phyloP scores from a whole-genome alignment of 331 rosid species.

The Phaseolus coccineus region DNA sequence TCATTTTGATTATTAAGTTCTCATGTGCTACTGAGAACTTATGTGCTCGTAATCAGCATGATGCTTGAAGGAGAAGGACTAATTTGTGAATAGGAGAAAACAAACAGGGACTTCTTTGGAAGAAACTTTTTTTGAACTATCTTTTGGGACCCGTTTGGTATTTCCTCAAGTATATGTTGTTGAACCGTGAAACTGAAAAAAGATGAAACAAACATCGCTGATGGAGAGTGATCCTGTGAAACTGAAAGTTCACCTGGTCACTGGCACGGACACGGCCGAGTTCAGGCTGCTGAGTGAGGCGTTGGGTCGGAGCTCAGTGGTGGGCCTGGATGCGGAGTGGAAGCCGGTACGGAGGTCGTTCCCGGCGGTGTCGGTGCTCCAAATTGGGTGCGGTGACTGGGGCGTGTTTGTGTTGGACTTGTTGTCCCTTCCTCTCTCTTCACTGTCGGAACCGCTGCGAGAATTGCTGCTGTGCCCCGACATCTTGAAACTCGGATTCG shows the following conservation, averaged over 20 bases:
- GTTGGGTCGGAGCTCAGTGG: conserved; percentile 62
- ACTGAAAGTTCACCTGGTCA: conserved; percentile 60
- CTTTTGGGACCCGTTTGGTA: no score
- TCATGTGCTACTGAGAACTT: no score
- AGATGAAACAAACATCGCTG: no score
- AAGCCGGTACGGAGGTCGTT: conserved; percentile 67
- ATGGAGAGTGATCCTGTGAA: conserved; percentile 55
- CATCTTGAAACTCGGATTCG: conserved; percentile 80
- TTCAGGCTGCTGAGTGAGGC: conserved; percentile 59
- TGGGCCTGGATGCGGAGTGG: conserved; percentile 97
- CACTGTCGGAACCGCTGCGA: conserved; percentile 66
- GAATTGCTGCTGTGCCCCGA: conserved; percentile 65
- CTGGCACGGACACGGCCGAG: conserved; percentile 73
- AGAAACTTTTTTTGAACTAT: no score
- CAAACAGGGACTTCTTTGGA: no score
- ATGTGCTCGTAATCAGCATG: no score
- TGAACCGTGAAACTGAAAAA: no score
- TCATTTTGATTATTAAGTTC: no score
- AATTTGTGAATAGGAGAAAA: no score
- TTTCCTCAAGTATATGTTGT: no score
- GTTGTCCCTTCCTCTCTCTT: conserved; percentile 59
- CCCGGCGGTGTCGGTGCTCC: conserved; percentile 83
- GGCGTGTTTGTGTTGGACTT: conserved; percentile 80
- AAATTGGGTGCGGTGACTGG: conserved; percentile 80
- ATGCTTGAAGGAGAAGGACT: no score